Evolutionary conservation across 768 basidiomycete genomes (phyloP), one percentile per base, ranked within the genome.

Genomic region (Lactifluus echinatus): DNA sequence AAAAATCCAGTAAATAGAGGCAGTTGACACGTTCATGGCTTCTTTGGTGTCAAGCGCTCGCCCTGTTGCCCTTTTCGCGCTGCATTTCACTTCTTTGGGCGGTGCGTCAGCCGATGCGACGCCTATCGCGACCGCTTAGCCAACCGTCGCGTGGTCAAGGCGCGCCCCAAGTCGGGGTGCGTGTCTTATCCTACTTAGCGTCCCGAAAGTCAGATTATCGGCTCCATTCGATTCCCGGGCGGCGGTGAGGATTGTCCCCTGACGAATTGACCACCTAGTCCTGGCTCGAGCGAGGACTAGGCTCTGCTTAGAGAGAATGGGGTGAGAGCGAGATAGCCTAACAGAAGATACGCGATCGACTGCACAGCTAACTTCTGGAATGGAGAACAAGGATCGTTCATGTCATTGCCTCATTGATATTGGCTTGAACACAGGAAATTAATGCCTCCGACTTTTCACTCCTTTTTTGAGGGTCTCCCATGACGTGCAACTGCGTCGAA

Each of bases 31-130:
- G 31, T 43, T 23, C 19, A 34, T 17, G 6, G 45, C 45, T 57
- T 53, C 51, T 31, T 31, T 48, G 39, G 47, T 23, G 14, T n/a
- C 5, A 37, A 48, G 47, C 52, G 57, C 52, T 7, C 8, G 29
- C 2, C 28, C 57, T 53, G 47, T 59, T 59, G n/a, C n/a, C 48
- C 58, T 47, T 55, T 50, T 59, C 50, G 19, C 34, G 50, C 7
- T 24, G 40, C 19, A 33, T 19, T 50, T 55, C 33, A 53, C 57
- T 55, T 44, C 31, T 55, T 55, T 34, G 42, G 58, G 53, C n/a
- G 14, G 23, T n/a, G n/a, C 31, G 34, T 14, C n/a, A n/a, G n/a
- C 21, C n/a, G n/a, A 19, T 7, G 46, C 44, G 40, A 53, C 50
- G 48, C 37, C 21, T 34, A 39, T 44, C 21, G 28, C 53, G 33